Percentiles rank a stretch among this genome's conserved stretches.
These are phyloP conservation scores for Salix viminalis DNA, from an alignment of 345 rosid species.

Conservation along the genomic window DNA sequence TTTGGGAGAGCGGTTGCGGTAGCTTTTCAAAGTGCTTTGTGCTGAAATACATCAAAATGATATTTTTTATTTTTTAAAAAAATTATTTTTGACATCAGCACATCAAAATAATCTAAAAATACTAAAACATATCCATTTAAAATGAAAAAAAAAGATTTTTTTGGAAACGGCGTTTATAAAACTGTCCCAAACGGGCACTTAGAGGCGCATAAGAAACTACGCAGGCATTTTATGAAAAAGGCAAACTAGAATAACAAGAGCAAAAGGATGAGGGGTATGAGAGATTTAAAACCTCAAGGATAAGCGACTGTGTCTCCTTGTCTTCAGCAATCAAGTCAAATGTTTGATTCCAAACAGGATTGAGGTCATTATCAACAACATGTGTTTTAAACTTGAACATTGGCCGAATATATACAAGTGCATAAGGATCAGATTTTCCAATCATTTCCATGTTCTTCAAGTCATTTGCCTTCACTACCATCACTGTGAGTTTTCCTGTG, in stretches of 20 bases:
- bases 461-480: conserved; percentile 68
- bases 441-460: conserved; percentile 97
- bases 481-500: conserved; percentile 81
- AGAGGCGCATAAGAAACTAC: neutral
- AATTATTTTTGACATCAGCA: too few relatives aligned
- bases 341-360: conserved; percentile 88
- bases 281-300: conserved; percentile 56
- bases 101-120: too few relatives aligned
- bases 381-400: conserved; percentile 81
- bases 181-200: too few relatives aligned
- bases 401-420: conserved; percentile 64
- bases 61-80: too few relatives aligned
- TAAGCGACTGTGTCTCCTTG: conserved; percentile 87
- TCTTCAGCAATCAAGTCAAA: conserved; percentile 91
- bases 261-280: conserved; percentile 2
- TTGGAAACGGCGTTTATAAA: too few relatives aligned
- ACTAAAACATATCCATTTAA: too few relatives aligned
- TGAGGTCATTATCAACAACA: conserved; percentile 78
- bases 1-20: too few relatives aligned
- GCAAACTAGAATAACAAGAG: neutral
- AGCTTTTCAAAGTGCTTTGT: too few relatives aligned
- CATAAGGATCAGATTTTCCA: conserved; percentile 98
- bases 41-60: too few relatives aligned
- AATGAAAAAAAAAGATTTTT: too few relatives aligned
- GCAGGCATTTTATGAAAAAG: neutral